Evolutionary conservation across 2,329 filamentous ascomycete genomes (phyloP).

Genomic region (Botryotinia convoluta): DNA sequence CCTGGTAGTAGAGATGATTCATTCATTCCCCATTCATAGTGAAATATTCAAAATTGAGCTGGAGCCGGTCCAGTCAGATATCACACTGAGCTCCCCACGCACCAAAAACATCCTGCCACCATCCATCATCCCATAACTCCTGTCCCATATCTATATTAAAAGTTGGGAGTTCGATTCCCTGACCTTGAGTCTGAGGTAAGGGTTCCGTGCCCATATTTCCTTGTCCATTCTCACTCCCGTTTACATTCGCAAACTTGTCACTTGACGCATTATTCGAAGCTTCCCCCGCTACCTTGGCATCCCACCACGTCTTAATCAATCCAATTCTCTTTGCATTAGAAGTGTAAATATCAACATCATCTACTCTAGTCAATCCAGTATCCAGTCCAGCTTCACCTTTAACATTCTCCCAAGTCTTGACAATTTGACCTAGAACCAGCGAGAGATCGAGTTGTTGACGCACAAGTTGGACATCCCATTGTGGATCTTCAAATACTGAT

Average conservation of each 20-base stretch:
- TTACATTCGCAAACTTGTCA: background rate
- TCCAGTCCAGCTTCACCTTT: background rate
- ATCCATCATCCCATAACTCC: conserved; percentile 10
- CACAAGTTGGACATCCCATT: conserved; percentile 10
- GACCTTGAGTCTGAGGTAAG: background rate
- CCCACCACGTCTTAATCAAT: conserved; percentile 13
- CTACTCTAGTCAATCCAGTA: background rate
- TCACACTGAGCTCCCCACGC: background rate
- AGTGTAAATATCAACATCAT: background rate
- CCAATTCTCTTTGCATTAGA: conserved; percentile 1
- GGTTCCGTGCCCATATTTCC: background rate
- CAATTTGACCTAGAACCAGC: background rate
- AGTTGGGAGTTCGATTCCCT: background rate
- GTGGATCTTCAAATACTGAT: conserved; percentile 8
- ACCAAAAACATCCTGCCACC: conserved; percentile 16
- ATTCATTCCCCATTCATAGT: background rate
- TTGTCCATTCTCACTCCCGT: background rate
- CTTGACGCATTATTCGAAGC: background rate
- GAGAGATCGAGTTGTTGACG: conserved; percentile 17
- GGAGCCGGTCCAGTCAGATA: background rate
- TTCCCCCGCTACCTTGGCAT: conserved; percentile 12
- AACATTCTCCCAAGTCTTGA: background rate
- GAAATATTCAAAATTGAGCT: background rate
- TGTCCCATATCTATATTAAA: background rate
- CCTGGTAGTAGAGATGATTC: background rate